These are phyloP conservation scores for Aspergillus spinulosporus DNA, from an alignment of 2,329 filamentous ascomycete genomes.

Conservation along the genomic window DNA sequence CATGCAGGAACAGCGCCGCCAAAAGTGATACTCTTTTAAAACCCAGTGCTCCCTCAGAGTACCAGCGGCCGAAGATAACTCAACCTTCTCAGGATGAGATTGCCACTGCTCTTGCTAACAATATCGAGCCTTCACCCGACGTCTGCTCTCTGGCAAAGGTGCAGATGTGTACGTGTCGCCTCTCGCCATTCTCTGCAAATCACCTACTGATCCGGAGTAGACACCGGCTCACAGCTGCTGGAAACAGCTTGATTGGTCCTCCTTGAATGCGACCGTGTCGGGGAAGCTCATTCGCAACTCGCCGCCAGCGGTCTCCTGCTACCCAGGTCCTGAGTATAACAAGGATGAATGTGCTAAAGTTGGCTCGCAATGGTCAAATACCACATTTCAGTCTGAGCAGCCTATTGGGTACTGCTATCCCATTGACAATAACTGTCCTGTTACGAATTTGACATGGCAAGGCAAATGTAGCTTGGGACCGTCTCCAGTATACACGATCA, in stretches of 20 bases:
- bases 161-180: conserved; percentile 17
- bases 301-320: conserved; percentile 39
- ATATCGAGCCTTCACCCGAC: background rate
- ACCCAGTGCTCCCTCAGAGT: background rate
- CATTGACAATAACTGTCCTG: conserved; percentile 28
- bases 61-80: background rate
- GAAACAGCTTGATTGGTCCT: conserved; percentile 34
- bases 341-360: conserved; percentile 27
- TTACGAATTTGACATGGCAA: conserved; percentile 22
- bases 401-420: conserved; percentile 32
- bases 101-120: background rate
- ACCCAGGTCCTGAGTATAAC: conserved; percentile 31
- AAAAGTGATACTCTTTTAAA: background rate
- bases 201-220: conserved; percentile 10
- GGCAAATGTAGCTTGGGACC: conserved; percentile 30
- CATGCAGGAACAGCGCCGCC: background rate
- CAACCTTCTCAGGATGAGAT: background rate
- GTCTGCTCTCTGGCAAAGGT: background rate
- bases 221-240: conserved; percentile 33
- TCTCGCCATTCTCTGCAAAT: too few species aligned
- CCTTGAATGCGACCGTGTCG: conserved; percentile 34
- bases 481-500: conserved; percentile 30
- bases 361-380: conserved; percentile 27
- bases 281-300: conserved; percentile 36
- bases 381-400: conserved; percentile 28